phyloP scores from a whole-genome alignment of 148 eudicot species.

The Vaccinium vitisidaea region DNA sequence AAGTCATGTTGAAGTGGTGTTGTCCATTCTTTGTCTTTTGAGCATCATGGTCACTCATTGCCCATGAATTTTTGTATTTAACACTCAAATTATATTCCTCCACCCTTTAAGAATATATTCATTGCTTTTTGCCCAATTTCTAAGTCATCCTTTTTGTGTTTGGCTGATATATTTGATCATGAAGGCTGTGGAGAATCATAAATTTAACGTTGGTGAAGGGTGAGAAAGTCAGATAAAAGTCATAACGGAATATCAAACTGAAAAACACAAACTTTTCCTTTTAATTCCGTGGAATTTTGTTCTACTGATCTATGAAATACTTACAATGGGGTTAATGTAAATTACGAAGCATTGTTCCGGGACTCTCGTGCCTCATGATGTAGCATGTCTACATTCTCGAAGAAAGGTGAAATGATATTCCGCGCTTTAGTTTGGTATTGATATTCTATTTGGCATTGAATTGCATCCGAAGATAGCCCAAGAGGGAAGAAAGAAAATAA shows the following conservation, averaged over 20 bases:
- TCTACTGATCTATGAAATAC: too few species aligned
- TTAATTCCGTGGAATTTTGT: too few species aligned
- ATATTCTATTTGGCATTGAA: neutral
- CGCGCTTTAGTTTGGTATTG: neutral
- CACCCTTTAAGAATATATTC: neutral
- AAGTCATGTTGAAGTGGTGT: conserved; percentile 19
- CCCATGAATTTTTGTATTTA: neutral
- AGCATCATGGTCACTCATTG: conserved; percentile 18
- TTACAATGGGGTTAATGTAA: too few species aligned
- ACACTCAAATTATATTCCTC: conserved; percentile 1
- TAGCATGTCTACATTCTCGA: too few species aligned
- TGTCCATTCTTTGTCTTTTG: neutral
- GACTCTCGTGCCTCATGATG: too few species aligned
- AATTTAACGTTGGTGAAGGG: neutral
- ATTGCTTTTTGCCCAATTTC: neutral
- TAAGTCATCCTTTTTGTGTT: neutral
- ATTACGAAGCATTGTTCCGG: too few species aligned
- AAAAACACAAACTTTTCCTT: too few species aligned
- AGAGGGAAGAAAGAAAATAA: neutral
- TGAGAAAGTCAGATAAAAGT: neutral
- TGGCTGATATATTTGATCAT: neutral
- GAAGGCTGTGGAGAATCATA: neutral
- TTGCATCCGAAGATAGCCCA: neutral
- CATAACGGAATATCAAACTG: neutral
- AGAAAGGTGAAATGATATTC: neutral